Evolutionary conservation across 305 asterid genomes (phyloP), one percentile per base, ranked within the genome.

Genomic region (Fraxinus nigra): DNA sequence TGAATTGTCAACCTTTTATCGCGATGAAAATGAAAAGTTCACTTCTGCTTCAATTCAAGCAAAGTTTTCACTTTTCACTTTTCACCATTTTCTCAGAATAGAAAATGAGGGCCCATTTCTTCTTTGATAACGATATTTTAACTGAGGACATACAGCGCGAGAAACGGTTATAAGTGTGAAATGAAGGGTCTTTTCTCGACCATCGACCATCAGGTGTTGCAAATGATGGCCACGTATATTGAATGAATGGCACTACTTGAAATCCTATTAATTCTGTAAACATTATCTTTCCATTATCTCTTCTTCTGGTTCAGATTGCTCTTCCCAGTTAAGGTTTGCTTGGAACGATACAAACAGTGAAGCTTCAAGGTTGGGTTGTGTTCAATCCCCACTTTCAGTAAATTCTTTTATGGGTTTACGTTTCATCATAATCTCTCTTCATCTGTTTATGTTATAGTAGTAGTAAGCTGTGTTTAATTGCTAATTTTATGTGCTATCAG

Each of bases 261-360:
- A 48, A 46, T 82, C 83, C 88, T 80, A 81, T 89, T 81, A 81
- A 79, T 92, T 84, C 73, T 87, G 90, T 88, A 92, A 82, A 92
- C 95, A 83, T 83, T 86, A 90, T 92, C 89, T 77, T 65, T 67
- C 89, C 84, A 67, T 87, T 85, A 93, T 90, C 97, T 85, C 69
- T 78, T 80, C 80, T 73, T 83, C 87, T 88, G 80, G 82, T 79
- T 80, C 84, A 72, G 22, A 78, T 78, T 51, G 14, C 30, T 77
- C 80, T 48, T 61, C 59, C 74, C 84, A 79, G 24, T 28, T 63
- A 76, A 73, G 7, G 5, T 74, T n/a, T 77, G 32, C 46, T 75
- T 59, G 28, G 35, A 24, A 32, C 38, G 24, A 1, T 69, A 69
- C 24, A 69, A 13, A 13, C 40, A 32, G 22, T 32, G 43, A 32